Conservation (phyloP, 1,284 basidiomycete species). For the Pseudozyma sp. region DNA sequence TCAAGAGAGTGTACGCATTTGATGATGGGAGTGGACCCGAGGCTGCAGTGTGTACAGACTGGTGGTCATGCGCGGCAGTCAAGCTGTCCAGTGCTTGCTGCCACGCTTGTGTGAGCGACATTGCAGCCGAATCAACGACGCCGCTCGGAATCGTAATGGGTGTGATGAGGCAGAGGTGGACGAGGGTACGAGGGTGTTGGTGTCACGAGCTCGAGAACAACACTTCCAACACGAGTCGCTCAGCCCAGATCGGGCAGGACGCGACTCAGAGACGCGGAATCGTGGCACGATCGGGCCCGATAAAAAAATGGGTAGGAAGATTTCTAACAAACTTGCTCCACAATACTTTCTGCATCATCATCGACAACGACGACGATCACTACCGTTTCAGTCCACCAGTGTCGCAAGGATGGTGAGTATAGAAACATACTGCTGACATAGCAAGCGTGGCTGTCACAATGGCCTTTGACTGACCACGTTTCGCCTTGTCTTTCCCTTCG, state of each 20-base stretch:
- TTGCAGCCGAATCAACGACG: not conserved
- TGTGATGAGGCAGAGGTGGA: not conserved
- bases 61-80: not conserved
- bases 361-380: not conserved
- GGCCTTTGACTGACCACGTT: not conserved
- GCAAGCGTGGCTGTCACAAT: no score
- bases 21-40: slow-evolving; percentile 6
- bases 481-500: not conserved
- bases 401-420: slow-evolving; percentile 23
- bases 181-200: slow-evolving; percentile 10
- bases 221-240: slow-evolving; percentile 6
- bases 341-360: slow-evolving; percentile 2
- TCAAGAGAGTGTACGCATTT: slow-evolving; percentile 20
- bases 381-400: not conserved
- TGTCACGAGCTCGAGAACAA: slow-evolving; percentile 18
- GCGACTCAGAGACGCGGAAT: not conserved
- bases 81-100: slow-evolving; percentile 26
- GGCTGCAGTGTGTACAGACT: not conserved
- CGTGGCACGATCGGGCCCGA: slow-evolving; percentile 21
- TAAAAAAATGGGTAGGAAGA: not conserved
- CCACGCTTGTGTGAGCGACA: slow-evolving; percentile 33
- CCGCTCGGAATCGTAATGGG: no score
- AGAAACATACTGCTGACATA: not conserved
- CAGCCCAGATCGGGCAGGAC: not conserved
- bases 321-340: slow-evolving; percentile 22